Evolutionary conservation across 495 filamentous ascomycete species (phyloP).

Genomic region (Cryomyces minteri): DNA sequence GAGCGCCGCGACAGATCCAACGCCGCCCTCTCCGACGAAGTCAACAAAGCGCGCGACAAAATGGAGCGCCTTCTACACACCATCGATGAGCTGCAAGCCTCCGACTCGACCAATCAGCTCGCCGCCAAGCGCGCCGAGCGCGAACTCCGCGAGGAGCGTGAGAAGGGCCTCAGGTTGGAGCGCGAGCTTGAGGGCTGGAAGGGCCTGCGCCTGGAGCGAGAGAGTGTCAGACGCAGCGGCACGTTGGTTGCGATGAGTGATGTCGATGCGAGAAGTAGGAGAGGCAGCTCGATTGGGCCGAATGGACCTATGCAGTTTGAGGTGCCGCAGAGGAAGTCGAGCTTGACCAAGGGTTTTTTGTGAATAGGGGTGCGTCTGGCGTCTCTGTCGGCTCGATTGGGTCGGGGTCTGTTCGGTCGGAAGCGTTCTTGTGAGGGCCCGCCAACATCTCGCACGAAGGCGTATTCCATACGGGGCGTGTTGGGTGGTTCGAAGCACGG

Average conservation of each 20-base stretch:
- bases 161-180: conserved; percentile 66
- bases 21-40: conserved; percentile 58
- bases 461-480: too few relatives aligned
- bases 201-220: conserved; percentile 42
- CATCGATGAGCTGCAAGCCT: conserved; percentile 84
- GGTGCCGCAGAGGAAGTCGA: conserved; percentile 14
- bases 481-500: too few relatives aligned
- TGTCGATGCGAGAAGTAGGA: conserved; percentile 18
- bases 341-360: conserved; percentile 23
- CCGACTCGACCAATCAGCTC: conserved; percentile 64
- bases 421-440: too few relatives aligned
- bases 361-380: conserved; percentile 3
- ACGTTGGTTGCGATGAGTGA: conserved; percentile 16
- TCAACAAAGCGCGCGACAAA: conserved; percentile 70
- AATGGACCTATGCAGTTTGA: conserved; percentile 14
- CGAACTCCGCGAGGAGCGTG: conserved; percentile 75
- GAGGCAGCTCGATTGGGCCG: conserved; percentile 19
- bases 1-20: conserved; percentile 80
- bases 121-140: conserved; percentile 68
- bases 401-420: too few relatives aligned
- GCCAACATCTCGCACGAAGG: too few relatives aligned
- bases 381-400: neutral
- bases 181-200: conserved; percentile 82
- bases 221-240: conserved; percentile 20
- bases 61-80: conserved; percentile 70